These are phyloP conservation scores for Pilobolus umbonatus DNA, from an alignment of 192 early-diverging fungal species.

Conservation along the genomic window DNA sequence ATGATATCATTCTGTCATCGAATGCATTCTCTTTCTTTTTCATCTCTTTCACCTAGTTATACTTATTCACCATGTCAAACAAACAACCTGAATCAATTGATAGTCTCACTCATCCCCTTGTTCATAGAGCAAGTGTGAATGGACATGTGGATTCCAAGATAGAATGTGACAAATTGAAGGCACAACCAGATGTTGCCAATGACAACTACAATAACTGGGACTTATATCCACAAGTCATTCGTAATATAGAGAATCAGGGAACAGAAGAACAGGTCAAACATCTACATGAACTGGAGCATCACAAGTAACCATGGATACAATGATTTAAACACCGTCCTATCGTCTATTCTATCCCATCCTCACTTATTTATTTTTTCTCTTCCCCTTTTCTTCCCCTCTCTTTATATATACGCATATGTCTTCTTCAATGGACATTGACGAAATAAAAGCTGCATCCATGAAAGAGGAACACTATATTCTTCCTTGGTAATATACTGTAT, in stretches of 20 bases:
- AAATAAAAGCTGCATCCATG: background rate
- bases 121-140: conserved; percentile 4
- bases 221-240: conserved; percentile 21
- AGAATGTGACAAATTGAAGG: background rate
- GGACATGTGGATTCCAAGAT: background rate
- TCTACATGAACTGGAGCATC: conserved; percentile 18
- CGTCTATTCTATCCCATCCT: too few species aligned
- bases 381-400: too few species aligned
- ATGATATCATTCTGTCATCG: too few species aligned
- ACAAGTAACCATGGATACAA: background rate
- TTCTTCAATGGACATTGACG: background rate
- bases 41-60: too few species aligned
- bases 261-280: conserved; percentile 13
- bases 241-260: conserved; percentile 23
- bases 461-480: background rate
- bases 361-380: too few species aligned
- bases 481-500: background rate
- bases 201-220: conserved; percentile 10
- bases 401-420: background rate
- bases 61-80: too few species aligned
- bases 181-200: background rate
- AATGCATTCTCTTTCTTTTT: too few species aligned
- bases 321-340: too few species aligned
- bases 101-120: conserved; percentile 7
- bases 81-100: background rate